Conservation (phyloP, 2,329 filamentous ascomycete genomes). For the Dissoconium aciculare region DNA sequence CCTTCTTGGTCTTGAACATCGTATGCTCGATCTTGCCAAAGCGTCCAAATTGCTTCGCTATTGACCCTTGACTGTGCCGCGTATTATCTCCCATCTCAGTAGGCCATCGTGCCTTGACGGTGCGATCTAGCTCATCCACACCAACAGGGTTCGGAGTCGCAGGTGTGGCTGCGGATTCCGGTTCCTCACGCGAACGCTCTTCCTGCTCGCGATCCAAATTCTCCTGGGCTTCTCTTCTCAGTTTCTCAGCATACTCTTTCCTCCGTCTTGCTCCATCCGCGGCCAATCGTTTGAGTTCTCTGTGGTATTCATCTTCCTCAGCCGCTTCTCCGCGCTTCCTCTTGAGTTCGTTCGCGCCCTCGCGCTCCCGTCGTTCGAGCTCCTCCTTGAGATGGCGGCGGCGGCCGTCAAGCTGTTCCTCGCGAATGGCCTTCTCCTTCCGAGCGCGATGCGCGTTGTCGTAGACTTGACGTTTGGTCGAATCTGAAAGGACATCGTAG, state of each 20-base stretch:
- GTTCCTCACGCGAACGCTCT: conserved; percentile 4
- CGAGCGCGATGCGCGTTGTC: conserved; percentile 60
- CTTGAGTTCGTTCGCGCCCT: conserved; percentile 23
- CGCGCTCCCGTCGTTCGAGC: conserved; percentile 59
- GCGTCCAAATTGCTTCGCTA: conserved; percentile 34
- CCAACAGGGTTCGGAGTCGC: conserved; percentile 13
- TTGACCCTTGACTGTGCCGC: conserved; percentile 32
- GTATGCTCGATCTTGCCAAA: conserved; percentile 45
- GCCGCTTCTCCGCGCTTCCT: conserved; percentile 31
- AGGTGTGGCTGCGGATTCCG: background rate
- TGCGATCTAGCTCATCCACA: conserved; percentile 41
- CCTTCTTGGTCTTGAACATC: conserved; percentile 42
- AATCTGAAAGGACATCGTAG: conserved; percentile 65
- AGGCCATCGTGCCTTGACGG: conserved; percentile 40
- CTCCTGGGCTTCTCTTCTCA: conserved; percentile 40
- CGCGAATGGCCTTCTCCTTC: conserved; percentile 53
- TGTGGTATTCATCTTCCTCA: conserved; percentile 44
- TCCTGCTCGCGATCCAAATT: conserved; percentile 27
- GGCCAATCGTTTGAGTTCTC: conserved; percentile 31
- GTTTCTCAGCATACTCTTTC: conserved; percentile 39
- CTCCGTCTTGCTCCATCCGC: conserved; percentile 39
- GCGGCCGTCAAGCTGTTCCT: conserved; percentile 58
- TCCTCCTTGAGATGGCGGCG: conserved; percentile 71
- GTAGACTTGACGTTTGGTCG: conserved; percentile 58
- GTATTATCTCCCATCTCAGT: conserved; percentile 3